Evolutionary conservation across 305 asterid species (phyloP), one percentile per base, ranked within the genome.

Genomic region (Rubia peregrina): DNA sequence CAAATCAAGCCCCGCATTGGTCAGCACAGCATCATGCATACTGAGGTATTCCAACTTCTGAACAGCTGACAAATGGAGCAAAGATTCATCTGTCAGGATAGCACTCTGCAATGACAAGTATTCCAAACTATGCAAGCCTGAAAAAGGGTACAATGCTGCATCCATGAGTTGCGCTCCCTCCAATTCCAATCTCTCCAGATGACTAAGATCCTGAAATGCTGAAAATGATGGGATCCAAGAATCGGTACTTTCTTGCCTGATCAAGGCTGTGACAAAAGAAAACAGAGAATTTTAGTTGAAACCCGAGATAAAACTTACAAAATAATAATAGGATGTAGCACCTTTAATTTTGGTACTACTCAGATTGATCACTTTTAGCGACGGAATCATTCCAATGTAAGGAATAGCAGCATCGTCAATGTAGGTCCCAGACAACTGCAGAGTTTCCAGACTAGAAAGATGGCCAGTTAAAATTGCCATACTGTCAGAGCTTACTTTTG

Each of bases 401-500:
- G 86, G 33, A 65, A 91, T 53, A 70, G 91, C 96, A 55, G 72
- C 63, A 77, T 94, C 97, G 16, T 88, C 86, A 73, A 85, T 62
- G 55, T 80, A 65, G n/a, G 97, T 89, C 77, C 81, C 75, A 14
- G 89, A 82, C 80, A 94, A 71, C 69, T 83, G 56, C 70, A 94
- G 70, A 22, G 89, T 89, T 90, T 94, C 94, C 60, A 94, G 96
- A 70, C 77, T 77, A 51, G 96, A 87, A 81, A 89, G 91, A 75
- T 81, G 82, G 22, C 94, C 98, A 74, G 90, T 87, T 82, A 94
- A 79, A 70, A 70, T 70, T 71, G 83, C 85, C 63, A 94, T 71
- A 62, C 97, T 96, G 36, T 81, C 83, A 43, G 91, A 80, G 82
- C 87, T 85, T 72, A 94, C 79, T 79, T 79, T 89, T 30, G 99